Evolutionary conservation across 2,329 filamentous ascomycete species (phyloP).

Genomic region (Xylariaceae sp.): DNA sequence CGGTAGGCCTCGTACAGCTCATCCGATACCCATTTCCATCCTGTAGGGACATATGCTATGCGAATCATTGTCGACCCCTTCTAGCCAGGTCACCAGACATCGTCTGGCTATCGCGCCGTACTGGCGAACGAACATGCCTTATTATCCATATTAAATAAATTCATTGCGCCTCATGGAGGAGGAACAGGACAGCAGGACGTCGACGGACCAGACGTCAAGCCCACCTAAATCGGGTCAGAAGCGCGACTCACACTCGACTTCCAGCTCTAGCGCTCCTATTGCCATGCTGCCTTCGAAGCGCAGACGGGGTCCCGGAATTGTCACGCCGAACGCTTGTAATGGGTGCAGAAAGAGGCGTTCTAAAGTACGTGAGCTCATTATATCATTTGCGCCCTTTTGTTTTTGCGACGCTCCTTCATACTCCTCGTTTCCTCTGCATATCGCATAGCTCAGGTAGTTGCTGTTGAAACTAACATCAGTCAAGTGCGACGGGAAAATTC

Average conservation of each 20-base stretch:
- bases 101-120: conserved; percentile 11
- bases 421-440: background rate
- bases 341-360: conserved; percentile 59
- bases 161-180: conserved; percentile 28
- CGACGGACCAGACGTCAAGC: conserved; percentile 23
- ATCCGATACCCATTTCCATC: background rate
- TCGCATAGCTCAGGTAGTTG: background rate
- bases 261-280: conserved; percentile 19
- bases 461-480: conserved; percentile 2
- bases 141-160: conserved; percentile 9
- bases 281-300: conserved; percentile 43
- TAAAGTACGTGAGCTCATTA: conserved; percentile 40
- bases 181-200: conserved; percentile 26
- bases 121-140: conserved; percentile 22
- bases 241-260: conserved; percentile 25
- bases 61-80: background rate
- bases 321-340: conserved; percentile 56
- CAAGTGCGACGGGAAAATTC: conserved; percentile 53
- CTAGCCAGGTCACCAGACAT: background rate
- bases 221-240: conserved; percentile 25
- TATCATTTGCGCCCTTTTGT: background rate
- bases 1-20: too few relatives aligned
- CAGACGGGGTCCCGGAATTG: conserved; percentile 49
- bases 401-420: background rate
- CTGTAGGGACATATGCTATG: background rate